Evolutionary conservation across 208 protist genomes (phyloP), one percentile per base, ranked within the genome.

Genomic region (Tritrichomonas musculus): DNA sequence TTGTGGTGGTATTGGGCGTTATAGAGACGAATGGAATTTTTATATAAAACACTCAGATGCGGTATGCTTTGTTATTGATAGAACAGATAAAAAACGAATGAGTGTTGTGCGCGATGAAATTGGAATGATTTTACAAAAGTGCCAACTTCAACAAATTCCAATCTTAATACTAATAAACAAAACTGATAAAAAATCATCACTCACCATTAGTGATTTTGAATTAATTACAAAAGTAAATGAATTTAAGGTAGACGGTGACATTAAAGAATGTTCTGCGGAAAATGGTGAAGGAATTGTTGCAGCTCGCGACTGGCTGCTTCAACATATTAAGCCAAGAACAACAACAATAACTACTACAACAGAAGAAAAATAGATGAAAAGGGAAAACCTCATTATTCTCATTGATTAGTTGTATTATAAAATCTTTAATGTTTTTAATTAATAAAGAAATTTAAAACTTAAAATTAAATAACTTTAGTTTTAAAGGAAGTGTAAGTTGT

Each of bases 1-100:
- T 88, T 44, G 44, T 39, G 77, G 77, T 39, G 77, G 77, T 14
- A 20, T 88, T 57, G 77, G 77, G 27, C 44, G 47, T 39, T 88
- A 88, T 57, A 4, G 77, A 39, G 47, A 57, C 9, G 27, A 53
- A 88, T 88, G 77, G 77, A 5, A 25, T 57, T 49, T 44, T 53
- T 53, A 47, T 17, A 50, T 88, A 39, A 88, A 88, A 39, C 47
- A 88, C 53, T 22, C n/a, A 20, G 77, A 88, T 88, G 77, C n/a
- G 27, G 77, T 88, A 57, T 41, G 33, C 20, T 88, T 88, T 39
- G 77, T 88, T 57, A 88, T 88, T 60, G 77, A 88, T 57, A 88
- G 47, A 88, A 39, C 77, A 13, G 77, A 88, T 88, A 44, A 88
- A 8, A 50, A 33, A 41, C 33, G 77, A 88, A 88, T 88, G 77